Evolutionary conservation across 2,329 filamentous ascomycete genomes (phyloP).

Genomic region (Apiospora koreana): DNA sequence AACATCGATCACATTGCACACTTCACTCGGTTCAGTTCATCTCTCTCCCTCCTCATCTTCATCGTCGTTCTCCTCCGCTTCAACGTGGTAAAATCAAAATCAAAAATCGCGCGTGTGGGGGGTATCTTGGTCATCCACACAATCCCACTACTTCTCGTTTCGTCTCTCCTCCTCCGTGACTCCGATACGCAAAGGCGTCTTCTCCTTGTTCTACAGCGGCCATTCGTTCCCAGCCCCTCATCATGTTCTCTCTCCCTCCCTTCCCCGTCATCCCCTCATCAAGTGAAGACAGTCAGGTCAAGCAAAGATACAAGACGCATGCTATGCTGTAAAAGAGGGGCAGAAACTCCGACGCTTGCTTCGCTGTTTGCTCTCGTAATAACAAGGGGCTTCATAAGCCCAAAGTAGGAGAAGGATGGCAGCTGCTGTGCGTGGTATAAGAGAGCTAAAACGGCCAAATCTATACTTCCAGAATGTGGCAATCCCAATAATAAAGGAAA

Average conservation of each 20-base stretch:
- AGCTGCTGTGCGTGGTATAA: background rate
- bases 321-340: background rate
- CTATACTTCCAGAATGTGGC: background rate
- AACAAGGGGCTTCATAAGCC: background rate
- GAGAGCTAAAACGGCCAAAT: background rate
- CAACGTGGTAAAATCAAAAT: background rate
- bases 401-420: background rate
- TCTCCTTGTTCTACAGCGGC: background rate
- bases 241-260: background rate
- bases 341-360: background rate
- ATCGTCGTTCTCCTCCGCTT: background rate
- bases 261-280: background rate
- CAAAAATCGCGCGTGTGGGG: background rate
- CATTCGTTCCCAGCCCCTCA: background rate
- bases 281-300: background rate
- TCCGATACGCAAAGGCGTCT: background rate
- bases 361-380: background rate
- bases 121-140: slow-evolving; percentile 8
- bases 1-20: background rate
- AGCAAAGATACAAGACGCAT: background rate
- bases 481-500: background rate
- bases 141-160: background rate
- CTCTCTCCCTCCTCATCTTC: background rate
- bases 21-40: background rate
- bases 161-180: background rate